phyloP scores from a whole-genome alignment of 352 stramenopile genomes.

The Globisporangium splendens region DNA sequence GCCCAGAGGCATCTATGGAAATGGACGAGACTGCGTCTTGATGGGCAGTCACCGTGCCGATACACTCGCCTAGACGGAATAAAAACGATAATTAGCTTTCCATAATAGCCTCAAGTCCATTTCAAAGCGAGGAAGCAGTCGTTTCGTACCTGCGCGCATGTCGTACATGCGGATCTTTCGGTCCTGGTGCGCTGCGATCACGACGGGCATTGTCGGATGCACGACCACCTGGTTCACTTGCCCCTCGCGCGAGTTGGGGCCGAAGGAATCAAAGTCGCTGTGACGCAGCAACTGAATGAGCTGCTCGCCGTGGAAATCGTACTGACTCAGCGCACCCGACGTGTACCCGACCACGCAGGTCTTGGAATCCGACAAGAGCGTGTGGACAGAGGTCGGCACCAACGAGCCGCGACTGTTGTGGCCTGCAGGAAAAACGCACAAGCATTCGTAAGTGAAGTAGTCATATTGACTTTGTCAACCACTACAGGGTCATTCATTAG shows the following conservation, averaged over 20 bases:
- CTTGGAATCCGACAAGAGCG: slow-evolving; percentile 71
- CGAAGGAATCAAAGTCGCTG: slow-evolving; percentile 60
- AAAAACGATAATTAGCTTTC: neutral
- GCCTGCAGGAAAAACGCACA: slow-evolving; percentile 9
- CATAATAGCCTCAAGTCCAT: neutral
- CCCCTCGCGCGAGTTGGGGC: slow-evolving; percentile 39
- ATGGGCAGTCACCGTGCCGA: slow-evolving; percentile 71
- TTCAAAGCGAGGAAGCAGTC: neutral
- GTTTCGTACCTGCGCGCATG: slow-evolving; percentile 58
- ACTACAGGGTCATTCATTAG: too few relatives aligned
- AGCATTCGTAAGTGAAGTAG: neutral
- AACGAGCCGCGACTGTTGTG: slow-evolving; percentile 51
- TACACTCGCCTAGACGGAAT: slow-evolving; percentile 52
- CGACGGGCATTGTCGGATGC: slow-evolving; percentile 82
- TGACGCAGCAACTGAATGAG: slow-evolving; percentile 69
- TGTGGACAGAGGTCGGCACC: slow-evolving; percentile 70
- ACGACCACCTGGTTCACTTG: slow-evolving; percentile 82
- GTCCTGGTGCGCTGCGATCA: slow-evolving; percentile 80
- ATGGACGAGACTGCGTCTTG: slow-evolving; percentile 79
- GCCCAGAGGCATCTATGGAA: slow-evolving; percentile 70
- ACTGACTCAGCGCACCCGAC: slow-evolving; percentile 62
- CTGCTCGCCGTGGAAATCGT: slow-evolving; percentile 74
- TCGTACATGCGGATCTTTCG: slow-evolving; percentile 85
- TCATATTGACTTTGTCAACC: too few relatives aligned
- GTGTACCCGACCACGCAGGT: slow-evolving; percentile 80